Evolutionary conservation across 176 grass and related monocot species (phyloP).

Genomic region (Avena atlantica): DNA sequence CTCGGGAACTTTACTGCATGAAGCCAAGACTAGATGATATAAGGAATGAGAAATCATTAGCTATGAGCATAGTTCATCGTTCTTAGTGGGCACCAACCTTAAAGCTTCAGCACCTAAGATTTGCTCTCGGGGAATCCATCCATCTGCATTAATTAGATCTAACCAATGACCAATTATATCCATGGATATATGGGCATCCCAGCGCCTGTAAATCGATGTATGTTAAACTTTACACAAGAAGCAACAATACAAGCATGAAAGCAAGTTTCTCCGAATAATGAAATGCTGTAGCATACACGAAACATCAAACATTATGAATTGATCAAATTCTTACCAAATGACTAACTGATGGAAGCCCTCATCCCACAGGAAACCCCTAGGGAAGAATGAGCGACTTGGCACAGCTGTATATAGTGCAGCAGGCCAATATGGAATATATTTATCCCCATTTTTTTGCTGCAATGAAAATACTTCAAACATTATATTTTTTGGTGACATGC

Average conservation of each 20-base stretch:
- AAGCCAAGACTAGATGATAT: constrained; percentile 46
- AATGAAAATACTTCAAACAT: constrained; percentile 45
- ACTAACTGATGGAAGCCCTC: constrained; percentile 97
- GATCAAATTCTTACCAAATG: constrained; percentile 65
- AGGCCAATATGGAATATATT: constrained; percentile 91
- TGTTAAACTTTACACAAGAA: constrained; percentile 19
- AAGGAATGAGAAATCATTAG: constrained; percentile 29
- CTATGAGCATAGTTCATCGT: neutral
- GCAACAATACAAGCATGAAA: constrained; percentile 27
- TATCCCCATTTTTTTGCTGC: constrained; percentile 93
- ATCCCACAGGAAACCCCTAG: constrained; percentile 96
- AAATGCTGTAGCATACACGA: constrained; percentile 10
- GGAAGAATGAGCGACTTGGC: constrained; percentile 94
- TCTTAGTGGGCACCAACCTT: constrained; percentile 58
- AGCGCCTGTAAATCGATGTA: constrained; percentile 61
- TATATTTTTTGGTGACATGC: constrained; percentile 1
- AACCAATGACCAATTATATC: constrained; percentile 98
- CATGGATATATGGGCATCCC: constrained; percentile 97
- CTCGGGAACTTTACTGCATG: constrained; percentile 85
- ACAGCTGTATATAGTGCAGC: constrained; percentile 94
- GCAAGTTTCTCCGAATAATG: constrained; percentile 26
- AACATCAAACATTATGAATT: constrained; percentile 24
- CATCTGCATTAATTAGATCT: constrained; percentile 94
- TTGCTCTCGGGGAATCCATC: constrained; percentile 99
- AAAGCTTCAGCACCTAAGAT: constrained; percentile 96